These are phyloP conservation scores for Phytopythium kandeliae DNA, from an alignment of 352 stramenopile genomes.

Conservation along the genomic window DNA sequence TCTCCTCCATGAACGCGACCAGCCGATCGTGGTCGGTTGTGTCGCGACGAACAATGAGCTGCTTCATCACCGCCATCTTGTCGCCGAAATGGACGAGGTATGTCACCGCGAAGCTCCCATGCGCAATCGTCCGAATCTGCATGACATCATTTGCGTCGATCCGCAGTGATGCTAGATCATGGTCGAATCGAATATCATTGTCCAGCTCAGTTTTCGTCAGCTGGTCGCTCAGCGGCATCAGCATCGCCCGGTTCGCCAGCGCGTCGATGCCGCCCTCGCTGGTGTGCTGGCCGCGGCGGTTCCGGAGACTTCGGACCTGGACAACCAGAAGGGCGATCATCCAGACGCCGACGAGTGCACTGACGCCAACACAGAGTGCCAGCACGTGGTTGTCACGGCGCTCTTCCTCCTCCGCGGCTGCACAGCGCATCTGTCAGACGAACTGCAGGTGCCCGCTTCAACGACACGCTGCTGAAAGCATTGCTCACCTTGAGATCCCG, in stretches of 20 bases:
- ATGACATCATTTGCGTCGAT: conserved; percentile 33
- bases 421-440: too few species aligned
- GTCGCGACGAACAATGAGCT: conserved; percentile 7
- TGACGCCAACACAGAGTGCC: conserved; percentile 19
- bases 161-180: conserved; percentile 20
- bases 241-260: neutral
- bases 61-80: conserved; percentile 35
- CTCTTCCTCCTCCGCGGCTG: conserved; percentile 3
- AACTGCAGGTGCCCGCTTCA: too few species aligned
- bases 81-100: conserved; percentile 28
- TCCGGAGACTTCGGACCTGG: conserved; percentile 6
- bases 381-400: neutral
- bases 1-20: conserved; percentile 59
- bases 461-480: too few species aligned
- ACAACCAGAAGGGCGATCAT: conserved; percentile 21
- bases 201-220: conserved; percentile 11
- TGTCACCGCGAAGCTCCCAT: conserved; percentile 28
- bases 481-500: neutral
- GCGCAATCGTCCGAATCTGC: conserved; percentile 27
- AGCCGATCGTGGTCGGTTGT: conserved; percentile 24
- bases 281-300: neutral
- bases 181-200: conserved; percentile 27
- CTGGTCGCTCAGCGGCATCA: neutral
- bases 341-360: conserved; percentile 27
- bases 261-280: neutral